Conservation (phyloP, 441 rosid genomes). For the Isatis lusitanica region DNA sequence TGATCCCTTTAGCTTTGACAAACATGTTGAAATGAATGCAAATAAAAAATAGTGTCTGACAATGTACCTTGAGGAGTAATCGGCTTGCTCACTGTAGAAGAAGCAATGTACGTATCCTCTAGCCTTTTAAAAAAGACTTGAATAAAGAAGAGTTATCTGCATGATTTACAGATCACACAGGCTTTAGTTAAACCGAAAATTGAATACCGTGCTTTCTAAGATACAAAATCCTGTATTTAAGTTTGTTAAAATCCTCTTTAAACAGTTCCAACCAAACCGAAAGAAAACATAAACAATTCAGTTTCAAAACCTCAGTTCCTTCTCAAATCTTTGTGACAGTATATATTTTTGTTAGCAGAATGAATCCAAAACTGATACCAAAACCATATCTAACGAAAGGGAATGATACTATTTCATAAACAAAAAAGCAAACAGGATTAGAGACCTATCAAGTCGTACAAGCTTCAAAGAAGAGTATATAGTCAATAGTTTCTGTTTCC, state of each 20-base stretch:
- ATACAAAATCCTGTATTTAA: too few relatives aligned
- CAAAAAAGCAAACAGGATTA: neutral
- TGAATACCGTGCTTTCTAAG: neutral
- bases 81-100: constrained; percentile 18
- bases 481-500: constrained; percentile 13
- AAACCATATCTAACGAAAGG: neutral
- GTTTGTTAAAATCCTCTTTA: neutral
- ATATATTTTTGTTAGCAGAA: neutral
- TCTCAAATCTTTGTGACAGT: neutral
- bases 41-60: neutral
- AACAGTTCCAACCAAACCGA: neutral
- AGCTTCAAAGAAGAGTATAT: constrained; percentile 9
- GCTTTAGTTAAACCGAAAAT: constrained; percentile 6
- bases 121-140: neutral
- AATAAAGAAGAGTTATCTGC: constrained; percentile 18
- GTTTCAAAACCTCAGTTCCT: neutral
- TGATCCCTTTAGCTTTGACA: constrained; percentile 42
- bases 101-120: constrained; percentile 16
- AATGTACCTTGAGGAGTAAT: constrained; percentile 1
- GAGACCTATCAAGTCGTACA: neutral
- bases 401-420: neutral
- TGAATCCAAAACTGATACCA: neutral
- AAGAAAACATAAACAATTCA: neutral
- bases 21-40: constrained; percentile 31
- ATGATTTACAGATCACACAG: constrained; percentile 10